phyloP scores from a whole-genome alignment of 164 flowering plant genomes.

The Chimonanthus salicifolius region DNA sequence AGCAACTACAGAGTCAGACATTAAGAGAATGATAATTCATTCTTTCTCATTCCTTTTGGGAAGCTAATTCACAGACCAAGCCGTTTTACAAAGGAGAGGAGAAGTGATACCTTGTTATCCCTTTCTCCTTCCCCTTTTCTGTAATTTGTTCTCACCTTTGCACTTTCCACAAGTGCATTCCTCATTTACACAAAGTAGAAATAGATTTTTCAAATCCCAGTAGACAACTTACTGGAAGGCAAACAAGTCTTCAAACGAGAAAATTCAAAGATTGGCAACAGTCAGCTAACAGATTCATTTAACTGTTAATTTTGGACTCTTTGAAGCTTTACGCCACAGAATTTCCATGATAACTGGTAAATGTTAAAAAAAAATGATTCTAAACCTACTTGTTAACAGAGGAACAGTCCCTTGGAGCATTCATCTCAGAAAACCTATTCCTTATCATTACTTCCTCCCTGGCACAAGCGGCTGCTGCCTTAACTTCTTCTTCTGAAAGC shows the following conservation, averaged over 20 bases:
- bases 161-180: neutral
- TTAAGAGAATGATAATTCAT: no score
- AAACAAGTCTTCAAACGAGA: neutral
- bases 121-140: neutral
- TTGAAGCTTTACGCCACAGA: neutral
- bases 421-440: constrained; percentile 92
- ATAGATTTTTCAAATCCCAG: no score
- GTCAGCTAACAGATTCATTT: neutral
- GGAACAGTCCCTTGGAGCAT: constrained; percentile 87
- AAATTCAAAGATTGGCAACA: neutral
- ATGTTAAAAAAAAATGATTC: neutral
- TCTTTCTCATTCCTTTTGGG: neutral
- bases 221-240: neutral
- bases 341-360: neutral
- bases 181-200: neutral
- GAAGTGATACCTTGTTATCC: neutral
- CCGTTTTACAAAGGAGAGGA: neutral
- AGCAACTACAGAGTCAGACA: no score
- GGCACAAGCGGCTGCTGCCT: constrained; percentile 92
- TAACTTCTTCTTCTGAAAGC: constrained; percentile 96
- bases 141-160: neutral
- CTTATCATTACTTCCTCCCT: constrained; percentile 96
- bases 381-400: constrained; percentile 70
- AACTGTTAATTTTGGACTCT: neutral
- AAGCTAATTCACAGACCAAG: neutral